Evolutionary conservation across 2,329 filamentous ascomycete species (phyloP).

Genomic region (Ploettnerulaceae sp.): DNA sequence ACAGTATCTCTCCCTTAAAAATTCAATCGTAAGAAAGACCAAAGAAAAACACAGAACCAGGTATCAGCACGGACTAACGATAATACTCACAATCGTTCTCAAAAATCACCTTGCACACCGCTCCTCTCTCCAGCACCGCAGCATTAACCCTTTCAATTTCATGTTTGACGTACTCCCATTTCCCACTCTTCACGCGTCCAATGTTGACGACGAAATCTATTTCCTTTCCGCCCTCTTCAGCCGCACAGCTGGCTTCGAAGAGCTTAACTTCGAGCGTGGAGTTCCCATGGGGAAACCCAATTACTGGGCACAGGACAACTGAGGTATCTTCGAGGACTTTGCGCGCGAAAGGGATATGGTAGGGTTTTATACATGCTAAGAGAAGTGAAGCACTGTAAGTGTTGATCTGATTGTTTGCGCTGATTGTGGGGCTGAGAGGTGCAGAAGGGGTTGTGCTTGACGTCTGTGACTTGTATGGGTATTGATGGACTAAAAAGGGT

Average conservation of each 20-base stretch:
- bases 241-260: conserved; percentile 46
- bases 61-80: neutral
- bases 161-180: conserved; percentile 51
- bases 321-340: conserved; percentile 42
- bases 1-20: neutral
- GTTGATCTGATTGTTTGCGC: too few relatives aligned
- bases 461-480: too few relatives aligned
- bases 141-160: conserved; percentile 50
- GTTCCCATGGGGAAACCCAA: conserved; percentile 58
- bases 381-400: too few relatives aligned
- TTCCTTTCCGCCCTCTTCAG: conserved; percentile 45
- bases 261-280: conserved; percentile 50
- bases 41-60: too few relatives aligned
- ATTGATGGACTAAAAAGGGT: too few relatives aligned
- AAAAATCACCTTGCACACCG: conserved; percentile 56
- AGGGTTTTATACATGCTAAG: conserved; percentile 53
- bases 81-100: conserved; percentile 47
- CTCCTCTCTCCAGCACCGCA: conserved; percentile 40
- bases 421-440: too few relatives aligned
- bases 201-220: conserved; percentile 60
- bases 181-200: conserved; percentile 50
- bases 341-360: conserved; percentile 45
- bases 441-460: neutral
- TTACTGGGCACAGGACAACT: conserved; percentile 44
- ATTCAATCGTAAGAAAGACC: neutral